phyloP scores from a whole-genome alignment of 352 stramenopile genomes.

The Phytophthora vignae region DNA sequence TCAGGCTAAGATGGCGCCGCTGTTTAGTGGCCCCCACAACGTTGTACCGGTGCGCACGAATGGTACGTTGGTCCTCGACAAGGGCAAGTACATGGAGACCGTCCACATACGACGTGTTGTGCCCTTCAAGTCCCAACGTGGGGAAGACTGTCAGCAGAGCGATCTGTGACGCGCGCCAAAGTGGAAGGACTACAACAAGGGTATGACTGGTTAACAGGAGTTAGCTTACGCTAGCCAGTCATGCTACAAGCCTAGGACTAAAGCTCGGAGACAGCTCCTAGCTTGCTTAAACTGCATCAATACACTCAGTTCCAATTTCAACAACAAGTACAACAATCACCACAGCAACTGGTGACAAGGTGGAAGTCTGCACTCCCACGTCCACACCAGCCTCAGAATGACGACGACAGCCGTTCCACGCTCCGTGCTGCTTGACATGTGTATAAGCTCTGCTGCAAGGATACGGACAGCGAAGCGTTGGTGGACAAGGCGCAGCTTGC shows the following conservation, averaged over 20 bases:
- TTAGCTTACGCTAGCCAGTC: constrained; percentile 1
- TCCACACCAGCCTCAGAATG: no score
- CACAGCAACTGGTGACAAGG: not conserved
- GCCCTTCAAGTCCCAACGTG: not conserved
- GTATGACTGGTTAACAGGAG: not conserved
- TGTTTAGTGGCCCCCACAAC: not conserved
- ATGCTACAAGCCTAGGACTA: not conserved
- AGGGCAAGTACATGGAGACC: not conserved
- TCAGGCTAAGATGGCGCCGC: not conserved
- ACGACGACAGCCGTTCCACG: no score
- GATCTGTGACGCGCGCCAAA: constrained; percentile 2
- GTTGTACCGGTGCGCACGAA: not conserved
- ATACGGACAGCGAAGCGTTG: no score
- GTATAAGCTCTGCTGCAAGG: no score
- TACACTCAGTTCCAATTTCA: constrained; percentile 3
- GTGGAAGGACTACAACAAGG: constrained; percentile 1
- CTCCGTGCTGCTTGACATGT: no score
- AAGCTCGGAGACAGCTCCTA: not conserved
- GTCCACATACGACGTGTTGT: not conserved
- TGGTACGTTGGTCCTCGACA: not conserved
- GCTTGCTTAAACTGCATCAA: constrained; percentile 5
- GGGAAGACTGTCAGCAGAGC: constrained; percentile 3
- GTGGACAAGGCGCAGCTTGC: no score
- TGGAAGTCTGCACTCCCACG: no score
- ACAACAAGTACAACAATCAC: constrained; percentile 6